Percentiles rank a stretch among this genome's conserved stretches.
Evolutionary conservation across 2,329 filamentous ascomycete species (phyloP).

Genomic region (Colletotrichum sp.): DNA sequence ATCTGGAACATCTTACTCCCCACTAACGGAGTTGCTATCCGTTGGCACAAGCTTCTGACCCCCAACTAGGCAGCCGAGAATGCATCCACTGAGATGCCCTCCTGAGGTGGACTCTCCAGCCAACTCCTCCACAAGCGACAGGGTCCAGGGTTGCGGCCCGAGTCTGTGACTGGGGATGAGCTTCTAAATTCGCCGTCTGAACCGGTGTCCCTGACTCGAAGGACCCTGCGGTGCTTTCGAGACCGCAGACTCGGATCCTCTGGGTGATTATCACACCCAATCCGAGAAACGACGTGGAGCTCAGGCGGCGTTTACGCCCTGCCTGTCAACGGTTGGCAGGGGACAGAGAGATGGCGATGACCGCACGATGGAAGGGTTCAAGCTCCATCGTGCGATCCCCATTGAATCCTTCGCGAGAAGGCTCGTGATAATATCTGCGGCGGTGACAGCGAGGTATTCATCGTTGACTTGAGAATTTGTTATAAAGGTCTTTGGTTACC

Average conservation of each 20-base stretch:
- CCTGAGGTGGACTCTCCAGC: not conserved
- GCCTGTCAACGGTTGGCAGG: not conserved
- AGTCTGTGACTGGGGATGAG: not conserved
- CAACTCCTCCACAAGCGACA: not conserved
- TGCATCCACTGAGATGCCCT: not conserved
- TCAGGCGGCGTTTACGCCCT: not conserved
- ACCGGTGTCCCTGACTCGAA: not conserved
- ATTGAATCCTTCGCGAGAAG: not conserved
- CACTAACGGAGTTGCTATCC: not conserved
- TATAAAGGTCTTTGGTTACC: not conserved
- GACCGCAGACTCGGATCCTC: not conserved
- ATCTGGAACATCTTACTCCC: not conserved
- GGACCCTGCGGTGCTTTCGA: not conserved
- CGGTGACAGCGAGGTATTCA: not conserved
- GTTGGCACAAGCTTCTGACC: not conserved
- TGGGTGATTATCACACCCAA: not conserved
- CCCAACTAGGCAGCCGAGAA: not conserved
- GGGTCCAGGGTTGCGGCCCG: not conserved
- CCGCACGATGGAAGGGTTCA: not conserved
- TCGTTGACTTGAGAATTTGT: not conserved
- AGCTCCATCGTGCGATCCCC: not conserved
- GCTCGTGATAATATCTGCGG: not conserved
- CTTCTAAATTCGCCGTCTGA: not conserved
- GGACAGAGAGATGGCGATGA: not conserved
- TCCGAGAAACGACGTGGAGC: not conserved